Percentiles rank a stretch among this genome's conserved stretches.
Conservation (phyloP, 768 basidiomycete species). For the Russula sp. region DNA sequence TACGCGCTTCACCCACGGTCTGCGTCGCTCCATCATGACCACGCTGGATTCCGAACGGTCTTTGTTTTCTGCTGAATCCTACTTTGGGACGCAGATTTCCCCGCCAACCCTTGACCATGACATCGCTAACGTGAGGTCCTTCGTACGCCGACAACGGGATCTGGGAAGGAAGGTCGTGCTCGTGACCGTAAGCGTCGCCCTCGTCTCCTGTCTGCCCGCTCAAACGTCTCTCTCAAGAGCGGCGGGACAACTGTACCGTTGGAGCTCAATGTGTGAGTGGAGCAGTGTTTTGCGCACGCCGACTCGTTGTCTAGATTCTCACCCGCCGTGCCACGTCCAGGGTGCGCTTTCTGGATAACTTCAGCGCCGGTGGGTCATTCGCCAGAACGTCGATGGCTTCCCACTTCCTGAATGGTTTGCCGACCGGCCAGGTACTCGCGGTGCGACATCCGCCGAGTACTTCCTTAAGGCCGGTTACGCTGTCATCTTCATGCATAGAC, state of each 20-base stretch:
- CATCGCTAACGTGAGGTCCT: conserved; percentile 54
- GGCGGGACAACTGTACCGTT: conserved; percentile 97
- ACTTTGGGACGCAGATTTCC: conserved; percentile 82
- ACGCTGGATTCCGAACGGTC: not conserved
- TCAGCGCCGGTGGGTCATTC: conserved; percentile 74
- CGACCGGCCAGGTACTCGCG: conserved; percentile 67
- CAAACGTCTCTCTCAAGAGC: conserved; percentile 46
- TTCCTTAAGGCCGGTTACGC: conserved; percentile 92
- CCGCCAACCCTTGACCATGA: conserved; percentile 68
- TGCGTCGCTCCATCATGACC: conserved; percentile 3
- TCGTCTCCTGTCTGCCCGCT: not conserved
- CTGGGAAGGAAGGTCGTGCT: conserved; percentile 75
- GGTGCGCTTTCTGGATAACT: conserved; percentile 97
- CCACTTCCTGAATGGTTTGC: conserved; percentile 7
- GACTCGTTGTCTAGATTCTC: conserved; percentile 12
- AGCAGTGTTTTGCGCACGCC: not conserved
- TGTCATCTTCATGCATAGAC: conserved; percentile 97
- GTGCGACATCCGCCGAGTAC: conserved; percentile 97
- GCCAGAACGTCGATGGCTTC: not conserved
- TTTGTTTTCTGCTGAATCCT: conserved; percentile 75
- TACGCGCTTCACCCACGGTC: not conserved
- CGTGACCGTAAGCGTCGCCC: conserved; percentile 67
- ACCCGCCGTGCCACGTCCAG: conserved; percentile 38
- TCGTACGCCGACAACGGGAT: conserved; percentile 59
- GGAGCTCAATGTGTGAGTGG: conserved; percentile 97